These are phyloP conservation scores for Rhinocladiella similis DNA, from an alignment of 2,329 filamentous ascomycete species.

Conservation along the genomic window DNA sequence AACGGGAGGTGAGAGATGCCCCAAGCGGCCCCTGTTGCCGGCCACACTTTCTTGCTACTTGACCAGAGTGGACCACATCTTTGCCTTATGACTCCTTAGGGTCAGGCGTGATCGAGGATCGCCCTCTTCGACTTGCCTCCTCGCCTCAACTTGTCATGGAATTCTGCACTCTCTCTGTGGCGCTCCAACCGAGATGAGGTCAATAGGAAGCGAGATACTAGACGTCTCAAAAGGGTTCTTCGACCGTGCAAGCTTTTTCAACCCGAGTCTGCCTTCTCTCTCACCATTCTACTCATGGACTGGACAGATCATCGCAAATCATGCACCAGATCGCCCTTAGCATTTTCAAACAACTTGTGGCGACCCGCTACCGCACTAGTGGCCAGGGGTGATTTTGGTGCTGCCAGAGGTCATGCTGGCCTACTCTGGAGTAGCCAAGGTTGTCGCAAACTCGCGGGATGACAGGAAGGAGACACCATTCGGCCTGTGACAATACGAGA, in stretches of 20 bases:
- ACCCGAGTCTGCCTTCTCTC: background rate
- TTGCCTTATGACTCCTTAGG: slow-evolving; percentile 1
- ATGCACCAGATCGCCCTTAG: background rate
- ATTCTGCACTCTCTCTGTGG: background rate
- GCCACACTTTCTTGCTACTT: background rate
- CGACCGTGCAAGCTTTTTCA: background rate
- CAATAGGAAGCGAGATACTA: slow-evolving; percentile 11
- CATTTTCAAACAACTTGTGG: background rate
- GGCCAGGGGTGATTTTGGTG: too few relatives aligned
- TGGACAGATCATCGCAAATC: background rate
- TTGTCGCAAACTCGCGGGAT: background rate
- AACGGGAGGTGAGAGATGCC: background rate
- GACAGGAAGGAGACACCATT: background rate
- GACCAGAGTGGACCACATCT: background rate
- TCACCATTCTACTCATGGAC: background rate
- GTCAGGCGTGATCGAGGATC: slow-evolving; percentile 24
- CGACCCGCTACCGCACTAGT: too few relatives aligned
- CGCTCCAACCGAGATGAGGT: slow-evolving; percentile 24
- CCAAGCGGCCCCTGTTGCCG: background rate
- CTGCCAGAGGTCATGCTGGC: too few relatives aligned
- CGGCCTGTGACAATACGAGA: too few relatives aligned
- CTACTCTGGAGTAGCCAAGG: background rate
- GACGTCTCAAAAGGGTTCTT: slow-evolving; percentile 10
- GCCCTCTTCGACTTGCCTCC: slow-evolving; percentile 19
- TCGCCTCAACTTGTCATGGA: slow-evolving; percentile 16